Evolutionary conservation across 2,329 filamentous ascomycete genomes (phyloP).

Genomic region (Aureobasidium sp.): DNA sequence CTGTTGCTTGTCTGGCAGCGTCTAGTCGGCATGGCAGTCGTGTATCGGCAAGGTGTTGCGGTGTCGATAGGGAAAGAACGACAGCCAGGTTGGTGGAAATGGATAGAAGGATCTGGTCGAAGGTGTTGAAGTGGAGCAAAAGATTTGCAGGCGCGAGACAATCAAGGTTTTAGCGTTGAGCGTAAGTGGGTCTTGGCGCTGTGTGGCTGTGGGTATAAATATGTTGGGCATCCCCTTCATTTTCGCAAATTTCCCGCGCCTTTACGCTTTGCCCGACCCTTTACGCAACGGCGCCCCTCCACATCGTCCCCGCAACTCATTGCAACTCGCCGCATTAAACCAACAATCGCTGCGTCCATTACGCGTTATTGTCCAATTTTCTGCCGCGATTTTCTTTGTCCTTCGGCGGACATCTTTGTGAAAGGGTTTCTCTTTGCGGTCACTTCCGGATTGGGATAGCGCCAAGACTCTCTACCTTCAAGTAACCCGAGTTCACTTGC

Average conservation of each 20-base stretch:
- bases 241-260: conserved; percentile 9
- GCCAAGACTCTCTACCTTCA: background rate
- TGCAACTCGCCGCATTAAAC: conserved; percentile 7
- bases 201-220: conserved; percentile 3
- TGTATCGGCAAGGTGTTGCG: background rate
- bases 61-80: background rate
- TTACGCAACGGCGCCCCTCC: conserved; percentile 8
- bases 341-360: background rate
- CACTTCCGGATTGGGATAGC: conserved; percentile 6
- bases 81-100: conserved; percentile 10
- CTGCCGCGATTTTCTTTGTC: conserved; percentile 10
- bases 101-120: conserved; percentile 1
- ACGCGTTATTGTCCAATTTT: conserved; percentile 7
- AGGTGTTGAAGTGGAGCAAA: background rate
- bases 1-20: too few species aligned
- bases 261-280: conserved; percentile 5
- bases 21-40: background rate
- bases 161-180: conserved; percentile 7
- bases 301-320: conserved; percentile 8
- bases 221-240: background rate
- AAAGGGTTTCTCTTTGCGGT: background rate
- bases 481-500: background rate
- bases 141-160: conserved; percentile 9
- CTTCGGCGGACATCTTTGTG: background rate
- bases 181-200: background rate